phyloP scores from a whole-genome alignment of 2,329 filamentous ascomycete species.

The Colletotrichum kahawae region DNA sequence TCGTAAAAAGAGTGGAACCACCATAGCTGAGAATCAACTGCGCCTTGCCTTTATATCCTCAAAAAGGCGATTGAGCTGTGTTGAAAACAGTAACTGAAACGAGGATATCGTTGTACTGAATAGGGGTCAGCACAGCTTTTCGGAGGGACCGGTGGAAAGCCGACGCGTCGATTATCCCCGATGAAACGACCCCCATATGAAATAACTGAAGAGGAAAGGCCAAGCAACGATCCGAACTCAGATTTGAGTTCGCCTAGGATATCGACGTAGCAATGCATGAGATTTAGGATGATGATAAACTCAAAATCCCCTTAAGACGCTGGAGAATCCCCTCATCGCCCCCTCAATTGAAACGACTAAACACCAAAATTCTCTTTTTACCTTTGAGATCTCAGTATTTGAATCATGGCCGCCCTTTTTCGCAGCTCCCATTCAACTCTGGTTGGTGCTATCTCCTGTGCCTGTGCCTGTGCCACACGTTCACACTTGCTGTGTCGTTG shows the following conservation, averaged over 20 bases:
- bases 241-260: not conserved
- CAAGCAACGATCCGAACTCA: not conserved
- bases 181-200: not conserved
- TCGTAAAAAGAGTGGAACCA: too few relatives aligned
- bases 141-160: not conserved
- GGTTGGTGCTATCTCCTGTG: not conserved
- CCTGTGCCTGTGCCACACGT: not conserved
- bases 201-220: not conserved
- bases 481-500: not conserved
- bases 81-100: not conserved
- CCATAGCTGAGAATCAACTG: too few relatives aligned
- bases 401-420: not conserved
- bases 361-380: not conserved
- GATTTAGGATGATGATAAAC: not conserved
- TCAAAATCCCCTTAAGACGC: not conserved
- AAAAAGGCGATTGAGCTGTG: too few relatives aligned
- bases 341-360: not conserved
- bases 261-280: not conserved
- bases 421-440: rapidly evolving
- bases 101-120: not conserved
- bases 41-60: too few relatives aligned
- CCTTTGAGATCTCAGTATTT: not conserved
- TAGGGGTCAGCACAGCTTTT: not conserved
- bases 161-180: not conserved
- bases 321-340: not conserved